Evolutionary conservation across 805 yeast species (phyloP), one percentile per base, ranked within the genome.

Genomic region (Danielia reshetovae): DNA sequence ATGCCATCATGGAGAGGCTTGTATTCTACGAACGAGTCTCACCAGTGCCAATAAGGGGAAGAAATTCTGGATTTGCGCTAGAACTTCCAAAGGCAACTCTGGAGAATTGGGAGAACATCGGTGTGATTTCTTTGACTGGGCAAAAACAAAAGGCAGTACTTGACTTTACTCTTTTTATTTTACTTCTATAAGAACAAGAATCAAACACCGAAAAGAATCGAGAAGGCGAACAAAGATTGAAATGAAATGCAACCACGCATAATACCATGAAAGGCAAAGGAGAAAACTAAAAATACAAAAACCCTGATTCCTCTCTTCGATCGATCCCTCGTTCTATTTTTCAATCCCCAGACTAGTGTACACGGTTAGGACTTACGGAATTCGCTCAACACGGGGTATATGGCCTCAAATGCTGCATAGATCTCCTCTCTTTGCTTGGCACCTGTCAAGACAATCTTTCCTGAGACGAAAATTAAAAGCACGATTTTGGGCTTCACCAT

Each of bases 401-500:
- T 93, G 40, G 97, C 95, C 61, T 90, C 98, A 60, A 93, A 93
- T 4, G 98, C 98, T 52, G 89, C 95, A 59, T 93, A 93, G 46
- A 93, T 93, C 62, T 93, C 98, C 61, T 93, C 97, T 62, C 98
- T 83, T 64, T 93, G 97, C 62, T 93, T 93, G 13, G 98, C 98
- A 72, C 98, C 98, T 6, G 98, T 93, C 50, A 93, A 71, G 34
- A 93, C 98, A 64, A 93, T 93, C 62, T 93, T 93, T 22, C 98
- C 98, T 18, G 95, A 85, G 32, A 93, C 98, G 61, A 93, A 93
- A 51, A 93, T 89, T 65, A 93, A 75, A 54, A 93, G 69, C 34
- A 93, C 98, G 65, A 93, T 93, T 63, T 93, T 93, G 12, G 98
- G 98, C 61, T 90, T 90, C 51, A 93, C 98, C 98, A 93, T 93